These are phyloP conservation scores for Diaporthe capsici DNA, from an alignment of 2,329 filamentous ascomycete species.

Conservation along the genomic window DNA sequence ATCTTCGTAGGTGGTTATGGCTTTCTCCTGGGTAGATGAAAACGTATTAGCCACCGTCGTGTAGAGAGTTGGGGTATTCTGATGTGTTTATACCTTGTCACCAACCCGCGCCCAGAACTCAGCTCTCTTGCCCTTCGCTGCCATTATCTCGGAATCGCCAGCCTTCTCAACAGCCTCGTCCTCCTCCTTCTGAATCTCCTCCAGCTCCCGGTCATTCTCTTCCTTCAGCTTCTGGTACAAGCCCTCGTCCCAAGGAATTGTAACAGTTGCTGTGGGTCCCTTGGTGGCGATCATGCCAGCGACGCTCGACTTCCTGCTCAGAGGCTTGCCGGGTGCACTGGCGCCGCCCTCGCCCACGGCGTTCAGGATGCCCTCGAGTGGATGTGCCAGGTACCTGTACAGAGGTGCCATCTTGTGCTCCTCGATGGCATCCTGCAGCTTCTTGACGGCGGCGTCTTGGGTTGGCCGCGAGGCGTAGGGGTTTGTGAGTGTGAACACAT, in stretches of 20 bases:
- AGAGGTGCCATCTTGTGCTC: constrained; percentile 91
- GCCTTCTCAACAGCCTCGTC: constrained; percentile 97
- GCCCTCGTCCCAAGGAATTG: constrained; percentile 90
- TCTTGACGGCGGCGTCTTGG: constrained; percentile 80
- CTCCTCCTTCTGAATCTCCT: constrained; percentile 85
- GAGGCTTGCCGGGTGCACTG: constrained; percentile 67
- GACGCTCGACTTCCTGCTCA: constrained; percentile 77
- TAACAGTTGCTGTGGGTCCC: constrained; percentile 73
- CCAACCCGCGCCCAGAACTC: constrained; percentile 97
- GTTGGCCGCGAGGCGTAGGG: constrained; percentile 75
- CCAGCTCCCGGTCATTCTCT: constrained; percentile 84
- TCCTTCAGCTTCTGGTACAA: constrained; percentile 84
- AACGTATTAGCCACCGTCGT: not conserved
- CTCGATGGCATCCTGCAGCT: constrained; percentile 84
- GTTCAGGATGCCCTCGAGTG: constrained; percentile 86
- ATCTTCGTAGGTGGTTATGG: constrained; percentile 91
- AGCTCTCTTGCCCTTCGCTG: constrained; percentile 92
- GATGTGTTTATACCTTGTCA: constrained; percentile 80
- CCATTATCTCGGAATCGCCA: constrained; percentile 94
- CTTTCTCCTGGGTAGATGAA: constrained; percentile 79
- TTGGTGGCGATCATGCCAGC: constrained; percentile 83
- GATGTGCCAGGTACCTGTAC: constrained; percentile 87
- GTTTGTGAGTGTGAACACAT: constrained; percentile 90
- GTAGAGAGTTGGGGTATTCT: not conserved
- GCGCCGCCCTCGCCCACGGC: constrained; percentile 74